A percentile compares a stretch with the other conserved stretches of the same genome.
Evolutionary conservation across 305 asterid genomes (phyloP).

Genomic region (Salvia sclarea): DNA sequence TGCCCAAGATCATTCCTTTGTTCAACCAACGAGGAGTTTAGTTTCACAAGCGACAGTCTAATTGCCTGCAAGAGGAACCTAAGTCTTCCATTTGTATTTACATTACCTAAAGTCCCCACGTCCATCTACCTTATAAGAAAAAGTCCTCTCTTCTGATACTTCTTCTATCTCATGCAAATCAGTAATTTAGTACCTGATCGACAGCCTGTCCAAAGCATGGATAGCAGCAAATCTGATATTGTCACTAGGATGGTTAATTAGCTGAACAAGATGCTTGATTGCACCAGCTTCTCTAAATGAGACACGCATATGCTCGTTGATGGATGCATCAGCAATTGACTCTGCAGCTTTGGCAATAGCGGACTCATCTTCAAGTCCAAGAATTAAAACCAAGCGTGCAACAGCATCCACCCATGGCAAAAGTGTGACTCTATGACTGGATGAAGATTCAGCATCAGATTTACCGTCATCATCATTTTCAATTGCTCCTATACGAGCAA

Average conservation of each 20-base stretch:
- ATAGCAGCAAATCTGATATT: slow-evolving; percentile 54
- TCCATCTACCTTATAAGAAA: too few species aligned
- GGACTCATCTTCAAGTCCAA: slow-evolving; percentile 75
- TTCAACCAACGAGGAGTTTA: too few species aligned
- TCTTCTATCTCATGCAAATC: slow-evolving; percentile 18
- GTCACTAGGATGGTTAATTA: slow-evolving; percentile 60
- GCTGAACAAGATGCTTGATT: slow-evolving; percentile 59
- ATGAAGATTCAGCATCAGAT: slow-evolving; percentile 30
- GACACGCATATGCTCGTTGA: slow-evolving; percentile 68
- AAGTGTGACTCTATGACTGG: slow-evolving; percentile 55
- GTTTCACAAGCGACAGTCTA: too few species aligned
- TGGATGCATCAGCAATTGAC: slow-evolving; percentile 72
- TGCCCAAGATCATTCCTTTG: background rate
- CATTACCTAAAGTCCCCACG: too few species aligned
- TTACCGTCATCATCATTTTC: slow-evolving; percentile 63
- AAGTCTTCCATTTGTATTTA: too few species aligned
- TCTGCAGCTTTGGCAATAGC: slow-evolving; percentile 80
- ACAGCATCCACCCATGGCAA: slow-evolving; percentile 80
- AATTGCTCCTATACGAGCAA: slow-evolving; percentile 84
- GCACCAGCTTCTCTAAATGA: slow-evolving; percentile 90
- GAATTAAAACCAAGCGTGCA: slow-evolving; percentile 86
- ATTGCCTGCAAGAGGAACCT: too few species aligned
- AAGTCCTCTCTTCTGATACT: background rate
- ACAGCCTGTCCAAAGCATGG: slow-evolving; percentile 71
- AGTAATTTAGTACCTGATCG: slow-evolving; percentile 62